phyloP scores from a whole-genome alignment of 2,329 filamentous ascomycete species.

The Aspergillus melleus region DNA sequence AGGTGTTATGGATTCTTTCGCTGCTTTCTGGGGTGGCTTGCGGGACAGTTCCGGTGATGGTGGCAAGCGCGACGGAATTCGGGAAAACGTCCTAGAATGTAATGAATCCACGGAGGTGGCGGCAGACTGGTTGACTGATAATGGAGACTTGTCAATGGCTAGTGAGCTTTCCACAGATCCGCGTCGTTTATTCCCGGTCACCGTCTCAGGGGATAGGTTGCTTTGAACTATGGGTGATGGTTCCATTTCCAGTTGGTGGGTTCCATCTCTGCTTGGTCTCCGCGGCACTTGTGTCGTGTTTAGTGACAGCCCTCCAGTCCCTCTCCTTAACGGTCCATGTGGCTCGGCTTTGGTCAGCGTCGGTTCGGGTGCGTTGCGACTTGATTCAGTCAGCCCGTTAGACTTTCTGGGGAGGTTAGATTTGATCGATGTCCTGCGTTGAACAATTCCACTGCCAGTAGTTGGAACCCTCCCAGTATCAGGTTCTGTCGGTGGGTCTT shows the following conservation, averaged over 20 bases:
- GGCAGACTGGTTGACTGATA: constrained; percentile 32
- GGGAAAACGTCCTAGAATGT: constrained; percentile 32
- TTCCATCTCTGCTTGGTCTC: constrained; percentile 69
- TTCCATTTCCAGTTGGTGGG: constrained; percentile 59
- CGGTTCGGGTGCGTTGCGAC: not conserved
- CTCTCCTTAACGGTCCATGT: not conserved
- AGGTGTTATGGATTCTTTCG: constrained; percentile 22
- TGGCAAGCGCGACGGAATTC: constrained; percentile 34
- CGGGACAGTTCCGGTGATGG: constrained; percentile 32
- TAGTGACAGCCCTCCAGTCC: constrained; percentile 24
- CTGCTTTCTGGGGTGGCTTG: constrained; percentile 39
- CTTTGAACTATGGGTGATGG: constrained; percentile 58
- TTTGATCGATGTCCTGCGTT: constrained; percentile 62
- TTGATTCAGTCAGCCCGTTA: constrained; percentile 30
- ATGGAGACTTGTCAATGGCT: constrained; percentile 31
- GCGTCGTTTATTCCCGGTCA: constrained; percentile 51
- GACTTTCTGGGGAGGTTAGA: constrained; percentile 44
- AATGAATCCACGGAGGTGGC: constrained; percentile 41
- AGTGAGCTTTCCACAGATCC: constrained; percentile 49
- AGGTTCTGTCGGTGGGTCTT: not conserved
- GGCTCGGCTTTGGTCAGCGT: not conserved
- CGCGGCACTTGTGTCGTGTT: constrained; percentile 48
- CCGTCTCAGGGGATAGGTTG: constrained; percentile 52
- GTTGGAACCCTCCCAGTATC: not conserved
- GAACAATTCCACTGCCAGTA: constrained; percentile 59